phyloP scores from a whole-genome alignment of 2,329 filamentous ascomycete genomes.

The Cadophora gregata region DNA sequence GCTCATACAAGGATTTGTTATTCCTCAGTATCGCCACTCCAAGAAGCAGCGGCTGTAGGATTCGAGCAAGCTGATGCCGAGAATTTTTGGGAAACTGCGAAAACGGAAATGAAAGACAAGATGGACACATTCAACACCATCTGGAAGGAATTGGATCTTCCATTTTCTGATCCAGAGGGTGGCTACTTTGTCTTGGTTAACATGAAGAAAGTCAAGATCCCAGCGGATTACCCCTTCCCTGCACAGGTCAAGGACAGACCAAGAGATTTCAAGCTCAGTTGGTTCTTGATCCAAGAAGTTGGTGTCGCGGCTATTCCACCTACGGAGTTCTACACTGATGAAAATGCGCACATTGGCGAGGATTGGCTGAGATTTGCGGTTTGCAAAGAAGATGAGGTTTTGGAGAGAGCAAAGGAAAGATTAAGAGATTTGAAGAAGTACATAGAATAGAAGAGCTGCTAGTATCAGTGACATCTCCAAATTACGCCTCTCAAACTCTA shows the following conservation, averaged over 20 bases:
- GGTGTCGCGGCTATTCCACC: conserved; percentile 96
- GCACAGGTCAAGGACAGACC: conserved; percentile 84
- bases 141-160: conserved; percentile 76
- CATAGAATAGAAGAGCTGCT: conserved; percentile 52
- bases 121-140: conserved; percentile 85
- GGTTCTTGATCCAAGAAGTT: conserved; percentile 97
- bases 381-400: conserved; percentile 89
- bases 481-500: neutral
- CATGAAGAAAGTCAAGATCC: conserved; percentile 84
- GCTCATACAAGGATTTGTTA: conserved; percentile 98
- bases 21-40: conserved; percentile 88
- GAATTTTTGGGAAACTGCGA: conserved; percentile 86
- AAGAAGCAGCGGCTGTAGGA: conserved; percentile 92
- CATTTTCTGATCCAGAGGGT: conserved; percentile 77
- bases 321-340: conserved; percentile 93
- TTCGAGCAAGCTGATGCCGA: conserved; percentile 87
- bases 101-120: conserved; percentile 87
- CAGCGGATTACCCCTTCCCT: conserved; percentile 85
- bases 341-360: conserved; percentile 83
- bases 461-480: neutral
- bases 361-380: conserved; percentile 95
- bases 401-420: conserved; percentile 79
- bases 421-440: conserved; percentile 51
- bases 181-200: conserved; percentile 98
- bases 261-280: conserved; percentile 91